These are phyloP conservation scores for Helotiales sp. DNA, from an alignment of 2,329 filamentous ascomycete species.

Conservation along the genomic window DNA sequence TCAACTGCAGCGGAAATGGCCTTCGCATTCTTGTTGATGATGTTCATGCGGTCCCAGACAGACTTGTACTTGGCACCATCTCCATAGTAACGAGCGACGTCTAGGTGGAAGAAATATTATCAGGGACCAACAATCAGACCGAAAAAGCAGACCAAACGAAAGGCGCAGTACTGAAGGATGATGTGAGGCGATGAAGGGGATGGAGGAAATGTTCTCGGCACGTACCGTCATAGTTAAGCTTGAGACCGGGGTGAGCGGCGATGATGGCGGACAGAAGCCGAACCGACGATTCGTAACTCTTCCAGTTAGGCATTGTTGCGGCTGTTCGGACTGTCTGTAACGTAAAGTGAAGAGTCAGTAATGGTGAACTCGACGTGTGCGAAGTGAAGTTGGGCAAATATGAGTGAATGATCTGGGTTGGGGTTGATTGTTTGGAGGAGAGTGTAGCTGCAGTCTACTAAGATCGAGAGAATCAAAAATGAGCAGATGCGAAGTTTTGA, in stretches of 20 bases:
- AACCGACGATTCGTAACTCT: constrained; percentile 62
- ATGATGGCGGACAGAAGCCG: constrained; percentile 66
- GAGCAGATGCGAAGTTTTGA: not conserved
- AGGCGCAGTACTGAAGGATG: constrained; percentile 3
- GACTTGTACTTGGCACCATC: constrained; percentile 32
- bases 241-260: constrained; percentile 58
- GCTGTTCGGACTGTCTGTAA: constrained; percentile 10
- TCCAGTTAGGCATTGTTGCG: constrained; percentile 61
- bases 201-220: constrained; percentile 16
- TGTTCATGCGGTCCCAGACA: constrained; percentile 32
- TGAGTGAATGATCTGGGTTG: not conserved
- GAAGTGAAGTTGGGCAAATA: not conserved
- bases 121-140: constrained; percentile 18
- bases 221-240: constrained; percentile 67
- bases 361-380: not conserved
- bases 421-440: not conserved
- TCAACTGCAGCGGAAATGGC: constrained; percentile 32
- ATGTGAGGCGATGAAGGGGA: not conserved
- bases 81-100: constrained; percentile 32
- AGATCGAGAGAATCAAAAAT: constrained; percentile 9
- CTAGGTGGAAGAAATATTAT: constrained; percentile 26
- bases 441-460: not conserved
- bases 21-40: constrained; percentile 30
- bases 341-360: constrained; percentile 7
- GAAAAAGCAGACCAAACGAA: constrained; percentile 5